Evolutionary conservation across 257 asterid species (phyloP).

Genomic region (Capsicum rhomboideum): DNA sequence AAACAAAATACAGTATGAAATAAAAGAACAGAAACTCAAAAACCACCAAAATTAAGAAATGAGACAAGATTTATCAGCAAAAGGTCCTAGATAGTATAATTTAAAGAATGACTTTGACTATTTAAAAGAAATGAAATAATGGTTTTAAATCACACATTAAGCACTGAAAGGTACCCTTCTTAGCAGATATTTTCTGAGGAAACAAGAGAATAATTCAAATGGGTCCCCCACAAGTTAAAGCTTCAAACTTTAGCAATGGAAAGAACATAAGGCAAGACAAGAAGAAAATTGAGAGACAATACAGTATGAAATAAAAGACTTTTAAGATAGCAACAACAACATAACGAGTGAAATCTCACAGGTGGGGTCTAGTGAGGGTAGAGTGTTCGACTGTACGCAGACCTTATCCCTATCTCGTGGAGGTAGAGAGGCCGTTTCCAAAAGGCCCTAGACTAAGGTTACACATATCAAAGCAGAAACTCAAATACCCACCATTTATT

Average conservation of each 20-base stretch:
- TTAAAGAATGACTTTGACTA: background rate
- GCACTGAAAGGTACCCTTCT: background rate
- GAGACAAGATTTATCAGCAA: background rate
- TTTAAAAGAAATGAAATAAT: background rate
- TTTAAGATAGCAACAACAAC: background rate
- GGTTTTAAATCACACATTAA: background rate
- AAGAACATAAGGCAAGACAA: background rate
- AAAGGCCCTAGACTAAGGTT: background rate
- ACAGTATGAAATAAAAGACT: background rate
- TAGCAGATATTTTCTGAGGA: background rate
- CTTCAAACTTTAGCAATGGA: background rate
- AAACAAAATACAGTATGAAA: background rate
- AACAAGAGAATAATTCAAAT: background rate
- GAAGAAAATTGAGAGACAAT: background rate
- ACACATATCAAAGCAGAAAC: background rate
- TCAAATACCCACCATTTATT: background rate
- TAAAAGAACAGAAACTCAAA: background rate
- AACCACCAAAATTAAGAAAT: background rate
- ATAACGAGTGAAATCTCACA: background rate
- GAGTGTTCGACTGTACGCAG: fast-evolving
- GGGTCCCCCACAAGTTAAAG: background rate
- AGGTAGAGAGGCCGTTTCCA: background rate
- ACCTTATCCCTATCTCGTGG: background rate
- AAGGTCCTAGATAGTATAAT: background rate
- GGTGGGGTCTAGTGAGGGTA: fast-evolving